These are phyloP conservation scores for Puccinia triticina DNA, from an alignment of 1,284 basidiomycete genomes.

Conservation along the genomic window DNA sequence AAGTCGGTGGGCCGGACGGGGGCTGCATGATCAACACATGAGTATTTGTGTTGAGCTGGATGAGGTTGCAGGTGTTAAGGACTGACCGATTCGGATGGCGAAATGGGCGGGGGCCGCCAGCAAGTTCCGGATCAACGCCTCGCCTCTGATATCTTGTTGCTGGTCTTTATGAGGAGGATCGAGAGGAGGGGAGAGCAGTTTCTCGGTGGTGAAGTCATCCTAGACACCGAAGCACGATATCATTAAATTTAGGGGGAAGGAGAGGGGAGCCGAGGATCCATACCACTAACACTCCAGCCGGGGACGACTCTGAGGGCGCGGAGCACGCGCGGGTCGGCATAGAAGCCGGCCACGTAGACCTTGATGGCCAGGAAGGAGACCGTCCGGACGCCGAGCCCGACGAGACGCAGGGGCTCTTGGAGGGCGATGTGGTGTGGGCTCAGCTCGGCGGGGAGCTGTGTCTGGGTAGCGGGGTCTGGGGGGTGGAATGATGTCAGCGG, in stretches of 20 bases:
- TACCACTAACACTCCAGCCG: constrained; percentile 41
- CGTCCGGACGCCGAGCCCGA: constrained; percentile 79
- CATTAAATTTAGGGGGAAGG: neutral
- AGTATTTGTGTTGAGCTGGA: too few relatives aligned
- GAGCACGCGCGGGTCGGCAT: constrained; percentile 69
- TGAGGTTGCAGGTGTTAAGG: too few relatives aligned
- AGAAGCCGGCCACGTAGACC: constrained; percentile 83
- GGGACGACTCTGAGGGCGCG: constrained; percentile 34
- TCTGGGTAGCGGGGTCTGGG: constrained; percentile 60
- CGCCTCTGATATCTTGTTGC: constrained; percentile 61
- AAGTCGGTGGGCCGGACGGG: constrained; percentile 52
- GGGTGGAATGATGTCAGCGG: constrained; percentile 50
- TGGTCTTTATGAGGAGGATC: neutral
- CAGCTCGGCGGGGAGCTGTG: constrained; percentile 59
- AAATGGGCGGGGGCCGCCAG: constrained; percentile 68
- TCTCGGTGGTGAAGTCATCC: constrained; percentile 37
- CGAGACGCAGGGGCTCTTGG: constrained; percentile 65
- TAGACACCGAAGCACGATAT: constrained; percentile 42
- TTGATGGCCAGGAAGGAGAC: constrained; percentile 78
- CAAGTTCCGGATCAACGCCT: constrained; percentile 72
- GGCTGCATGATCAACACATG: neutral
- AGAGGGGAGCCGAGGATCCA: constrained; percentile 5
- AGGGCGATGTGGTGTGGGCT: constrained; percentile 54
- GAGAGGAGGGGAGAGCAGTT: neutral
- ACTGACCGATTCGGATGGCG: constrained; percentile 72